phyloP scores from a whole-genome alignment of 2,329 filamentous ascomycete species.

The Diplocarpon mali region DNA sequence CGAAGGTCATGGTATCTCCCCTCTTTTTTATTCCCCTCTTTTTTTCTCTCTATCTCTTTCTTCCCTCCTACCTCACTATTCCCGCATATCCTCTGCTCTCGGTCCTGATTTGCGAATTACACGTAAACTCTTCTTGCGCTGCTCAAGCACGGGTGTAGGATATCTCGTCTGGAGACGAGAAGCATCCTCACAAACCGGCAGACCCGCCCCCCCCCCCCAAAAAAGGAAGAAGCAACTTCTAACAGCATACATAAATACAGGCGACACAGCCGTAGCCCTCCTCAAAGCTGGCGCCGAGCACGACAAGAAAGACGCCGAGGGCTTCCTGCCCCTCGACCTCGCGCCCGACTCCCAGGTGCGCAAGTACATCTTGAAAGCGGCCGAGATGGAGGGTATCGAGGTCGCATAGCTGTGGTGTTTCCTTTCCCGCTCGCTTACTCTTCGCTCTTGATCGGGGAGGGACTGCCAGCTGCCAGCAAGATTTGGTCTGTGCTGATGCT shows the following conservation, averaged over 20 bases:
- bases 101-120: too few species aligned
- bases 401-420: neutral
- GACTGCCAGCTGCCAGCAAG: too few species aligned
- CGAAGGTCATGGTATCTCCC: slow-evolving; percentile 53
- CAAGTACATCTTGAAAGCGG: slow-evolving; percentile 64
- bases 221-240: neutral
- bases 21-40: neutral
- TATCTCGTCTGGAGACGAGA: neutral
- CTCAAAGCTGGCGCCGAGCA: slow-evolving; percentile 77
- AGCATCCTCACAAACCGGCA: neutral
- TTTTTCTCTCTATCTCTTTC: neutral
- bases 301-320: slow-evolving; percentile 64
- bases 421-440: neutral
- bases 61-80: neutral
- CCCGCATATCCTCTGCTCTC: neutral
- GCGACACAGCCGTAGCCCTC: slow-evolving; percentile 72
- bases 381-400: slow-evolving; percentile 77
- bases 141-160: neutral
- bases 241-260: slow-evolving; percentile 17
- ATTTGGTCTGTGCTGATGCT: too few species aligned
- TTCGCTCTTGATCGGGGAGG: neutral
- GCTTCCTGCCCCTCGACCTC: slow-evolving; percentile 62
- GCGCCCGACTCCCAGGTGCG: slow-evolving; percentile 77
- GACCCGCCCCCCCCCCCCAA: neutral
- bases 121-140: too few species aligned